phyloP scores from a whole-genome alignment of 1,284 basidiomycete species.

The Taiwanofungus camphoratus region DNA sequence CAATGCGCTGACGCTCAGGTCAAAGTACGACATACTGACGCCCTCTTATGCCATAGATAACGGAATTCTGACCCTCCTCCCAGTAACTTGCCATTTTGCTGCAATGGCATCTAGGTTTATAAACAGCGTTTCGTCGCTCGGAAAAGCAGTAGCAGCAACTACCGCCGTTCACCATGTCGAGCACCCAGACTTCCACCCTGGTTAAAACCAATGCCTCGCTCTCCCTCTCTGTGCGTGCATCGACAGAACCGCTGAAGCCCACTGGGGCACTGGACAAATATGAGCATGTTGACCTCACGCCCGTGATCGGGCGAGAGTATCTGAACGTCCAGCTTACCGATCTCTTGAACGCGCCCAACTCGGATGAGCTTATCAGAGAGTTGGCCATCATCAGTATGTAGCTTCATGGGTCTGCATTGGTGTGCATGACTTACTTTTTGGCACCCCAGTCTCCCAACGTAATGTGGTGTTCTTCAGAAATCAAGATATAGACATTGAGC shows the following conservation, averaged over 20 bases:
- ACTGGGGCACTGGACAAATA: conserved; percentile 7
- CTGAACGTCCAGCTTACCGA: conserved; percentile 32
- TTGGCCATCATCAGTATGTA: conserved; percentile 38
- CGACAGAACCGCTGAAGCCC: conserved; percentile 1
- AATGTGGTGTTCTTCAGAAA: conserved; percentile 71
- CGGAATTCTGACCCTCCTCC: no score
- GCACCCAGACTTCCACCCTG: neutral
- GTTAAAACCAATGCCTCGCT: neutral
- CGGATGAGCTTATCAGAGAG: conserved; percentile 39
- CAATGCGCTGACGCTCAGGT: neutral
- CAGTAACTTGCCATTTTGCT: no score
- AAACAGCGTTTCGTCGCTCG: no score
- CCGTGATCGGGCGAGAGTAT: conserved; percentile 5
- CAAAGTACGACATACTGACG: neutral
- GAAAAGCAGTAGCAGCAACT: no score
- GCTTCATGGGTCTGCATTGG: no score
- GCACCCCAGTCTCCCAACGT: conserved; percentile 46
- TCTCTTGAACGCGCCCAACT: conserved; percentile 32
- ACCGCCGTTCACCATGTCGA: neutral
- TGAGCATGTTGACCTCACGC: conserved; percentile 3
- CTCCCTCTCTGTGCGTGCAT: conserved; percentile 2
- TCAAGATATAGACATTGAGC: conserved; percentile 40
- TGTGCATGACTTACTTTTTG: neutral
- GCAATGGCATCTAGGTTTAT: no score
- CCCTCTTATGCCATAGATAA: neutral